Evolutionary conservation across 1,284 basidiomycete species (phyloP).

Genomic region (Cryptococcus hybrid): DNA sequence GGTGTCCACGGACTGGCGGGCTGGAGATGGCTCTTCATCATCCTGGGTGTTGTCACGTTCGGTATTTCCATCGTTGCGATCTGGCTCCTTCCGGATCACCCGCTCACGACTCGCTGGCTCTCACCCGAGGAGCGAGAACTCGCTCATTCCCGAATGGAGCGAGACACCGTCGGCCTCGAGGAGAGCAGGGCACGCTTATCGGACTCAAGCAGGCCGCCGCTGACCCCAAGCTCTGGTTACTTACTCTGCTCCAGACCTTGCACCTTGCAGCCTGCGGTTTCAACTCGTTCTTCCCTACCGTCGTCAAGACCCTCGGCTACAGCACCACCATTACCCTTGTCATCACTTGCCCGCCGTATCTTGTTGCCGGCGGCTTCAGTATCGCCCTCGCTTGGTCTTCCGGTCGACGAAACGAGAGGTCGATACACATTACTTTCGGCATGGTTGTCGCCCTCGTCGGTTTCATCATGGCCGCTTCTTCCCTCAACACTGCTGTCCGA

Average conservation of each 20-base stretch:
- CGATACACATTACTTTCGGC: constrained; percentile 29
- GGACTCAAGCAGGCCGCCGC: constrained; percentile 33
- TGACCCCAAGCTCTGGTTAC: constrained; percentile 34
- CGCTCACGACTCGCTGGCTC: constrained; percentile 4
- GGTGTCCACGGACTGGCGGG: constrained; percentile 10
- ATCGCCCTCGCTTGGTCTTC: constrained; percentile 26
- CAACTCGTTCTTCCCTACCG: constrained; percentile 32
- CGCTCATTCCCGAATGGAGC: constrained; percentile 21
- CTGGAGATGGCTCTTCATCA: constrained; percentile 23
- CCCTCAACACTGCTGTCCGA: constrained; percentile 30
- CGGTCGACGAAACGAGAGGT: constrained; percentile 25
- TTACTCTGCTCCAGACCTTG: constrained; percentile 27
- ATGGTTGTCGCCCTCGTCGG: constrained; percentile 28
- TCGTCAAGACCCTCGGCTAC: constrained; percentile 36
- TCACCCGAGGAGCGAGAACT: constrained; percentile 25
- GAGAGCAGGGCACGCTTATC: constrained; percentile 24
- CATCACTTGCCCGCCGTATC: constrained; percentile 47
- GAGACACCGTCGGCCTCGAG: constrained; percentile 28
- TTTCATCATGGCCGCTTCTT: constrained; percentile 30
- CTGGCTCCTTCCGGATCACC: constrained; percentile 28
- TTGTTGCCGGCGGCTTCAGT: constrained; percentile 24
- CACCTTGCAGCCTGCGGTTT: constrained; percentile 31
- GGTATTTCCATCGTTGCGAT: constrained; percentile 21
- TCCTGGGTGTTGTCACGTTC: constrained; percentile 14
- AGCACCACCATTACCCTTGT: constrained; percentile 39